Conservation (phyloP, 441 rosid genomes). For the Syzygium syzygioides region DNA sequence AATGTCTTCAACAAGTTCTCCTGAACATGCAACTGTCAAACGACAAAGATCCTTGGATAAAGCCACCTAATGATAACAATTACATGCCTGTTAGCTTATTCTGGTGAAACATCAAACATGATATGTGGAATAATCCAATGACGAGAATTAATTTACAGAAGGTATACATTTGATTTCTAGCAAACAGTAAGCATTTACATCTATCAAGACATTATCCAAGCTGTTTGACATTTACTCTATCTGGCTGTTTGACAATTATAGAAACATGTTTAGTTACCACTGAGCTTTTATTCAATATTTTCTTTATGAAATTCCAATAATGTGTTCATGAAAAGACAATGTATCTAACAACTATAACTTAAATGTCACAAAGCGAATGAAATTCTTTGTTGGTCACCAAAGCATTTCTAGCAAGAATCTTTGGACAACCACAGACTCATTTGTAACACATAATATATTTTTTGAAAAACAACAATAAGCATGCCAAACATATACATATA, state of each 20-base stretch:
- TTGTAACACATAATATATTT: background rate
- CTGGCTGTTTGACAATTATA: background rate
- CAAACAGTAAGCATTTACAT: background rate
- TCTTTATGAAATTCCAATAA: too few species aligned
- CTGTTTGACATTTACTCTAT: background rate
- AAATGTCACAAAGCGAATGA: background rate
- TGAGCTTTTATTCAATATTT: background rate
- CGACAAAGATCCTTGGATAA: too few species aligned
- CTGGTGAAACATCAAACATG: background rate
- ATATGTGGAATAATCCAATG: background rate
- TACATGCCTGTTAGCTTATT: constrained; percentile 10
- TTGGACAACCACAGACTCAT: background rate
- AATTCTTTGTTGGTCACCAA: background rate
- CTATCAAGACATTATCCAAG: background rate
- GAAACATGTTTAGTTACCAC: background rate
- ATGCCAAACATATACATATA: background rate
- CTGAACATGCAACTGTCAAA: too few species aligned
- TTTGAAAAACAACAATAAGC: background rate
- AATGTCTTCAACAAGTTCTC: too few species aligned
- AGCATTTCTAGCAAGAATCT: background rate
- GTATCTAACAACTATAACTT: background rate
- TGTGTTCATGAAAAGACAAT: background rate
- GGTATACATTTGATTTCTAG: background rate
- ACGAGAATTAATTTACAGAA: background rate
- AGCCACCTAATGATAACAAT: constrained; percentile 48